phyloP scores from a whole-genome alignment of 2,329 filamentous ascomycete species.

The Pseudogymnoascus sp. region DNA sequence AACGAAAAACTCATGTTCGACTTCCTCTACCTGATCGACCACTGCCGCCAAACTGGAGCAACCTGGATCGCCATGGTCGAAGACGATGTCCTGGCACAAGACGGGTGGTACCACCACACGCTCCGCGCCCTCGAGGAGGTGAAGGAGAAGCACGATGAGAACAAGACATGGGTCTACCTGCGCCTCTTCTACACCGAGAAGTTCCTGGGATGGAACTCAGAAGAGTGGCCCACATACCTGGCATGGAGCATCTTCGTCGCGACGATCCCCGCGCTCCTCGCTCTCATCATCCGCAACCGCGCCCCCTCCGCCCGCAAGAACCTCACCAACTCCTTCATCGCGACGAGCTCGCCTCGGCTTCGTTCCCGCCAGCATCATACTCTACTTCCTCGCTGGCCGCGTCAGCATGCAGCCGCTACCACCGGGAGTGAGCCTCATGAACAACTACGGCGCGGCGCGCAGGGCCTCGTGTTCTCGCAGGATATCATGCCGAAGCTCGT shows the following conservation, averaged over 20 bases:
- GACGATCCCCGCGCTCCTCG: background rate
- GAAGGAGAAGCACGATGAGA: constrained; percentile 21
- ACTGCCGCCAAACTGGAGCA: constrained; percentile 26
- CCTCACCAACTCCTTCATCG: constrained; percentile 10
- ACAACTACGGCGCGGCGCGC: constrained; percentile 34
- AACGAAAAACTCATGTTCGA: constrained; percentile 30
- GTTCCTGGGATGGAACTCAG: constrained; percentile 35
- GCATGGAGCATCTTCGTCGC: constrained; percentile 10
- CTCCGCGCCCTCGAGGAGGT: constrained; percentile 26
- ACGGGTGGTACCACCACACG: constrained; percentile 31
- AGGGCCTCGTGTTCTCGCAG: constrained; percentile 32
- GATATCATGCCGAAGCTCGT: constrained; percentile 25
- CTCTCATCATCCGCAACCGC: background rate
- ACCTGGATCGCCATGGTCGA: constrained; percentile 34
- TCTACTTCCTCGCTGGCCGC: constrained; percentile 18
- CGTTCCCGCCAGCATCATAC: constrained; percentile 13
- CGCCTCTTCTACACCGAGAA: constrained; percentile 36
- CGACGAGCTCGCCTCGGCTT: constrained; percentile 10
- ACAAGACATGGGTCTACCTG: constrained; percentile 27
- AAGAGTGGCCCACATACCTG: constrained; percentile 30
- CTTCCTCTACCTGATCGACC: constrained; percentile 27
- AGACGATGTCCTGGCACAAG: constrained; percentile 33
- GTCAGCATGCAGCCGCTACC: constrained; percentile 15
- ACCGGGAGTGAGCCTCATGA: constrained; percentile 30
- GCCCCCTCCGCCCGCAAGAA: background rate